A percentile compares a stretch with the other conserved stretches of the same genome.
These are phyloP conservation scores for Trametes cingulata DNA, from an alignment of 768 basidiomycete species.

Conservation along the genomic window DNA sequence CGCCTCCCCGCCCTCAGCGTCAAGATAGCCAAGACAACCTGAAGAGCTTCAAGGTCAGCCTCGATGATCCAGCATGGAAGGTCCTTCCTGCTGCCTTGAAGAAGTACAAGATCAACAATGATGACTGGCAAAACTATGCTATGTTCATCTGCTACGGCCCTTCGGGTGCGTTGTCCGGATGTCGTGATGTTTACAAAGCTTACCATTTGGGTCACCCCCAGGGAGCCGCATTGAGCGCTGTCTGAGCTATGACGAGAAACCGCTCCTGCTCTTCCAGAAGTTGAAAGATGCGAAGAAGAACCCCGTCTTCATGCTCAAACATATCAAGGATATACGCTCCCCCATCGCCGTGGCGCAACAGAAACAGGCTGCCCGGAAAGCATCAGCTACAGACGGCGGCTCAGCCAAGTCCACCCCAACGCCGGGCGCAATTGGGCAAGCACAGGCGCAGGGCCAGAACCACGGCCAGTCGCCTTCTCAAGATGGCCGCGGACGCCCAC, in stretches of 20 bases:
- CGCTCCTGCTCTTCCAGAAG: conserved; percentile 93
- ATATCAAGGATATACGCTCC: conserved; percentile 95
- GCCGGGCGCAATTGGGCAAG: conserved; percentile 35
- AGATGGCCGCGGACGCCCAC: conserved; percentile 49
- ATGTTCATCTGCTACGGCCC: conserved; percentile 99
- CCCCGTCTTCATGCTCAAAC: conserved; percentile 98
- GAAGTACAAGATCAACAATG: conserved; percentile 98
- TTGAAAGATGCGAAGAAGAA: conserved; percentile 97
- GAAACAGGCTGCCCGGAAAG: conserved; percentile 90
- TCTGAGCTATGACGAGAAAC: conserved; percentile 97
- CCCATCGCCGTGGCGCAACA: conserved; percentile 96
- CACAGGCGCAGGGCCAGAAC: conserved; percentile 36
- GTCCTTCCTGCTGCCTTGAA: conserved; percentile 96
- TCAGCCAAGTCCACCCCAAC: conserved; percentile 37
- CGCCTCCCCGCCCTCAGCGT: conserved; percentile 47
- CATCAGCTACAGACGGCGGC: conserved; percentile 39
- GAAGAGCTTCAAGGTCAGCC: conserved; percentile 95
- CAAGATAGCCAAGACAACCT: conserved; percentile 75
- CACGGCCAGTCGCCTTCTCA: conserved; percentile 36
- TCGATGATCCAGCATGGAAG: conserved; percentile 99
- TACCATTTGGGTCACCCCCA: conserved; percentile 28
- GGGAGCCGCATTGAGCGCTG: conserved; percentile 88
- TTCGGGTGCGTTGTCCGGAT: conserved; percentile 56
- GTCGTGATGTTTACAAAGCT: neutral
- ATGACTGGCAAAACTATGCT: conserved; percentile 98